These are phyloP conservation scores for Fusarium temperatum DNA, from an alignment of 2,329 filamentous ascomycete species.

Conservation along the genomic window DNA sequence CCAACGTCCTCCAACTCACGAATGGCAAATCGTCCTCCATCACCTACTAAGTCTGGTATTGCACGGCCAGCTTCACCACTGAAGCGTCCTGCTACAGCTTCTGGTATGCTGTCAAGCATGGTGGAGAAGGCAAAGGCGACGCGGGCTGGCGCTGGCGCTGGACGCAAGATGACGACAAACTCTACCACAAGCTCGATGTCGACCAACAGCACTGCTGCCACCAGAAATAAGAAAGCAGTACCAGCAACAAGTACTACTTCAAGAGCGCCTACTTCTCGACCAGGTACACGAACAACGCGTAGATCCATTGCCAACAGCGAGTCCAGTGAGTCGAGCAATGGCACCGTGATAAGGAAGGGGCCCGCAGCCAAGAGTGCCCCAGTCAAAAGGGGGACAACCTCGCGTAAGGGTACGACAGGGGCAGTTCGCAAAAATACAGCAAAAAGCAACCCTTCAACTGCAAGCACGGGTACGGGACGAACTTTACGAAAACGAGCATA, in stretches of 20 bases:
- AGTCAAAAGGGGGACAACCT: slow-evolving; percentile 62
- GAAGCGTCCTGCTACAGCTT: slow-evolving; percentile 60
- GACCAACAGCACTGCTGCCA: slow-evolving; percentile 45
- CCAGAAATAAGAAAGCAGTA: slow-evolving; percentile 49
- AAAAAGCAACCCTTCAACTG: slow-evolving; percentile 42
- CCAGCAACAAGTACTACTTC: slow-evolving; percentile 45
- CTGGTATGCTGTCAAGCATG: slow-evolving; percentile 63
- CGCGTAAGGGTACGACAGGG: slow-evolving; percentile 64
- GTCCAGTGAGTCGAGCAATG: slow-evolving; percentile 69
- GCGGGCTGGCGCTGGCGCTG: slow-evolving; percentile 55
- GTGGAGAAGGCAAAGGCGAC: slow-evolving; percentile 68
- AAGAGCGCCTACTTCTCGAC: slow-evolving; percentile 49
- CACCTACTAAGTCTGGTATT: slow-evolving; percentile 66
- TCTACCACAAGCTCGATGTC: slow-evolving; percentile 57
- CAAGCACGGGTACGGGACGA: slow-evolving; percentile 58
- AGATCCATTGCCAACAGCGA: slow-evolving; percentile 69
- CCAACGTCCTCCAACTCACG: slow-evolving; percentile 85
- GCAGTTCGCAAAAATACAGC: slow-evolving; percentile 51
- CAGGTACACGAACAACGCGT: slow-evolving; percentile 58
- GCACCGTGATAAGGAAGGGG: slow-evolving; percentile 70
- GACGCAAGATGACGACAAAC: slow-evolving; percentile 57
- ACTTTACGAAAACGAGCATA: slow-evolving; percentile 65
- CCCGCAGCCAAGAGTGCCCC: slow-evolving; percentile 50
- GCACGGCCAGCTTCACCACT: slow-evolving; percentile 69
- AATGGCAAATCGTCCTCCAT: slow-evolving; percentile 60